These are phyloP conservation scores for Coemansia sp. DNA, from an alignment of 192 early-diverging fungal genomes.

Conservation along the genomic window DNA sequence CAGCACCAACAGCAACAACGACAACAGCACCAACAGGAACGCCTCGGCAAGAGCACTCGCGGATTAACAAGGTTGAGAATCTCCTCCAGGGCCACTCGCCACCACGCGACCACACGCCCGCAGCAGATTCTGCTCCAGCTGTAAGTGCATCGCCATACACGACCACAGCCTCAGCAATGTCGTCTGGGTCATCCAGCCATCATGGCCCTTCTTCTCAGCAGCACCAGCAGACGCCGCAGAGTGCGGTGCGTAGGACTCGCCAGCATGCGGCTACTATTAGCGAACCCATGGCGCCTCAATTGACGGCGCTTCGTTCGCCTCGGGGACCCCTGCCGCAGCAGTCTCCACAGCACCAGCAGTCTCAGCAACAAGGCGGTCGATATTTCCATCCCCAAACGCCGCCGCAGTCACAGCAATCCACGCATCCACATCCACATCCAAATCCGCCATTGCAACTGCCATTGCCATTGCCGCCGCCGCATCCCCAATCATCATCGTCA, in stretches of 20 bases:
- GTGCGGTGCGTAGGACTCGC: slow-evolving; percentile 29
- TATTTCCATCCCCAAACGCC: no score
- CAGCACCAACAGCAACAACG: neutral
- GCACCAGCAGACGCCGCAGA: slow-evolving; percentile 6
- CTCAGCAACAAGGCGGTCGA: slow-evolving; percentile 19
- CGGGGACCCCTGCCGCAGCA: slow-evolving; percentile 8
- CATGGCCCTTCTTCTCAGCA: neutral
- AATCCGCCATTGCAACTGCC: slow-evolving; percentile 5
- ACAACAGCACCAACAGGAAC: slow-evolving; percentile 12
- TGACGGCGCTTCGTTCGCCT: slow-evolving; percentile 11
- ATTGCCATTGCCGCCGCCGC: slow-evolving; percentile 6
- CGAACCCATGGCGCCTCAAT: slow-evolving; percentile 39
- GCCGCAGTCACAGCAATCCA: slow-evolving; percentile 17
- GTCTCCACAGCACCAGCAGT: slow-evolving; percentile 27
- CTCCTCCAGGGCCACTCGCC: slow-evolving; percentile 24
- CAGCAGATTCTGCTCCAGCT: slow-evolving; percentile 1
- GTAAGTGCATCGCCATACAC: slow-evolving; percentile 18
- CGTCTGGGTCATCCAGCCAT: slow-evolving; percentile 4
- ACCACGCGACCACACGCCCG: neutral
- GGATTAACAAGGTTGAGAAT: slow-evolving; percentile 26
- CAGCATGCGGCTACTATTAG: slow-evolving; percentile 53
- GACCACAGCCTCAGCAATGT: neutral
- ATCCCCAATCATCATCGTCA: slow-evolving; percentile 1
- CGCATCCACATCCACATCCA: neutral
- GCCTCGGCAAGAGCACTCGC: slow-evolving; percentile 14